Evolutionary conservation across 2,329 filamentous ascomycete genomes (phyloP).

Genomic region (Clathrospora elynae): DNA sequence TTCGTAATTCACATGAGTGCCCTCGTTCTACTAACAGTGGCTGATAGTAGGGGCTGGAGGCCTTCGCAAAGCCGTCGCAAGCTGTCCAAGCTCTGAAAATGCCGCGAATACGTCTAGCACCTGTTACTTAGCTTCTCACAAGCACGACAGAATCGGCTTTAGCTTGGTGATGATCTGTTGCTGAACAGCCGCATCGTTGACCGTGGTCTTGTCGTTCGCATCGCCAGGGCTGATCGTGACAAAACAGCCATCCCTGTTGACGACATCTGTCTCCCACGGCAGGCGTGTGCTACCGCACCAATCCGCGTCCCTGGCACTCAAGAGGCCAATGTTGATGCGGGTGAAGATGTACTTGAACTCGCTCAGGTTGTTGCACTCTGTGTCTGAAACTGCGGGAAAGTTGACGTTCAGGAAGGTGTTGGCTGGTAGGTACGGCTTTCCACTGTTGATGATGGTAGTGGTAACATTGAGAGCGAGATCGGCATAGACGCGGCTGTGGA

Average conservation of each 20-base stretch:
- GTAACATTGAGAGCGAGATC: slow-evolving; percentile 65
- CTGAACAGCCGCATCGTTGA: slow-evolving; percentile 49
- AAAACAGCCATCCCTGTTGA: slow-evolving; percentile 58
- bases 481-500: slow-evolving; percentile 65
- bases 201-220: slow-evolving; percentile 65
- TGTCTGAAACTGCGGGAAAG: slow-evolving; percentile 60
- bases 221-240: slow-evolving; percentile 67
- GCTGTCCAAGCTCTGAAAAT: too few relatives aligned
- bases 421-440: slow-evolving; percentile 66
- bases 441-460: slow-evolving; percentile 59
- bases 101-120: too few relatives aligned
- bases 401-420: slow-evolving; percentile 72
- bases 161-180: slow-evolving; percentile 33
- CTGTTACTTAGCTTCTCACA: not conserved
- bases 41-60: too few relatives aligned
- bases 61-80: too few relatives aligned
- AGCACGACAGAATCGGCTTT: slow-evolving; percentile 34
- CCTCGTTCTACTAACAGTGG: too few relatives aligned
- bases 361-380: slow-evolving; percentile 56
- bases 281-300: slow-evolving; percentile 62
- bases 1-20: too few relatives aligned
- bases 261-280: slow-evolving; percentile 64
- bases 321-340: slow-evolving; percentile 58
- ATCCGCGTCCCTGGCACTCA: slow-evolving; percentile 57
- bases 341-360: slow-evolving; percentile 69